Base-by-base conservation (phyloP, 2,329 filamentous ascomycete genomes). In the Ilyonectria mors-panacis region DNA sequence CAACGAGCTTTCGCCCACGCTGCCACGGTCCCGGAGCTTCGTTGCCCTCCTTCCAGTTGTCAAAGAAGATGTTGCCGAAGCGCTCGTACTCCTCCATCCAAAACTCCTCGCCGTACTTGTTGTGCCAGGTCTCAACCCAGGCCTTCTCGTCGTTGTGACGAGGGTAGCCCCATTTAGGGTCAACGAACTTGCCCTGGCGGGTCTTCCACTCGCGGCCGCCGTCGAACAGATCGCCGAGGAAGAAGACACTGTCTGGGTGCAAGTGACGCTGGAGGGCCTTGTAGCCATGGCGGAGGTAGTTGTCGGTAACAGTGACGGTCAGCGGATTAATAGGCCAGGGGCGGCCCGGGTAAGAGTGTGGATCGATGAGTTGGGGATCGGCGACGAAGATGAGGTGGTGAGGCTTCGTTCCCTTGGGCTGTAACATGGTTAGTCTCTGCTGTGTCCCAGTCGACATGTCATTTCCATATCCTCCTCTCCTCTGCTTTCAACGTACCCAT, bases 161-260 rank as follows among this genome's bases (percentile, higher is more conserved):
- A 4, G 81, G 82, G 33, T 81, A 81, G 23, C 86, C 85, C 89
- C 89, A 91, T 69, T 84, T 83, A 1, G 88, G 88, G 70, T 92
- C 89, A 26, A 85, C 81, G 59, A 89, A 89, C 51, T 85, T 80
- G 48, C 88, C 91, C 26, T 85, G 85, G 2, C 81, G 83, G 13
- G 95, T 95, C 72, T 91, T 92, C 96, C 96, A 99, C 84, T 99
- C 96, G 72, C 96, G 89, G 9, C 96, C 96, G 4, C 96, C 96
- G 77, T 99, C 96, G 76, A 99, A 98, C 1, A 99, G 84, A 78
- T 99, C 96, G 8, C 96, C 96, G 0, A 99, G 85, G 77, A 99
- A 98, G 77, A 98, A 89, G 1, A 97, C 85, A 17, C 93, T 95
- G 78, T 98, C 94, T 0, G 96, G 96, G n/a, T 89, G 88, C 15